These are phyloP conservation scores for Penicillium antarcticum DNA, from an alignment of 495 filamentous ascomycete genomes.

Conservation along the genomic window DNA sequence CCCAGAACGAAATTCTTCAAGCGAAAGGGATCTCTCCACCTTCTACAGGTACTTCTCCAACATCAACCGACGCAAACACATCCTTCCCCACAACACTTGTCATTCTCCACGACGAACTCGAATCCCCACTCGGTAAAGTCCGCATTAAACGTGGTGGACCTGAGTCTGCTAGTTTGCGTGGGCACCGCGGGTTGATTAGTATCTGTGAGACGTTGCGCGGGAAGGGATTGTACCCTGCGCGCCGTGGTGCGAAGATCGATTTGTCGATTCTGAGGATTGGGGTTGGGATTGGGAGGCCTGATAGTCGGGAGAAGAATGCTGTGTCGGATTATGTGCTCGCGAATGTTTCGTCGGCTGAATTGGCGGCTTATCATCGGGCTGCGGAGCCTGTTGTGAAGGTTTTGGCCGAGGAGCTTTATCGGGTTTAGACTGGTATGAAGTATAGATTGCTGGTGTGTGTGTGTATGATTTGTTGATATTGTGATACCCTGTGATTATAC, in stretches of 20 bases:
- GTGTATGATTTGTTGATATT: not conserved
- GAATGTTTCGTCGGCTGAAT: conserved; percentile 53
- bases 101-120: conserved; percentile 81
- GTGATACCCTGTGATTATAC: not conserved
- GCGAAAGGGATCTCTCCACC: not conserved
- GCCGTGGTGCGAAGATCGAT: conserved; percentile 3
- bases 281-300: conserved; percentile 71
- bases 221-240: conserved; percentile 27
- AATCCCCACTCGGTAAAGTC: conserved; percentile 63
- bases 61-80: not conserved
- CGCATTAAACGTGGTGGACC: conserved; percentile 54
- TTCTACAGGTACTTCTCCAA: too few relatives aligned
- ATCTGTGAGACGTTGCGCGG: conserved; percentile 47
- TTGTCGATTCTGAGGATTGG: conserved; percentile 53
- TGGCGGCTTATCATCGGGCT: conserved; percentile 44
- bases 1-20: conserved; percentile 35
- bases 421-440: conserved; percentile 3
- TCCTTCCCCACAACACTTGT: conserved; percentile 48
- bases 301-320: conserved; percentile 48
- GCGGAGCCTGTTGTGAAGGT: conserved; percentile 48
- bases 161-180: conserved; percentile 52
- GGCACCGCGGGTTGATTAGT: conserved; percentile 80
- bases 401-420: conserved; percentile 44
- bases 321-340: conserved; percentile 68
- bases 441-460: too few relatives aligned